Evolutionary conservation across 495 filamentous ascomycete genomes (phyloP), one percentile per base, ranked within the genome.

Genomic region (Aspergillus bertholletiae): DNA sequence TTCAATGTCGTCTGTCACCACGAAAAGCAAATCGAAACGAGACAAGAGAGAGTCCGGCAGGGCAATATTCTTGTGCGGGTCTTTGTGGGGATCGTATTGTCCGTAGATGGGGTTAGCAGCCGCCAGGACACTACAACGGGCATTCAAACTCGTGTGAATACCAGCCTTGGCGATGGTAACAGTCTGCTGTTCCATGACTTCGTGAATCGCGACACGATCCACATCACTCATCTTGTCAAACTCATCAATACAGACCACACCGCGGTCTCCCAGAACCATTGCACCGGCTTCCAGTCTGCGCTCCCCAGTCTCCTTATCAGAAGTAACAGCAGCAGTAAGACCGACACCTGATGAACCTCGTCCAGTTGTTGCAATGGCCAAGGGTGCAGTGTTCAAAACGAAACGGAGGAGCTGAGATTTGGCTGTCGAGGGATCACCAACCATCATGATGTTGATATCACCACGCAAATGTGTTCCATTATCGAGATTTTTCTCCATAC

Each of bases 181-280:
- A 0, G 94, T 99, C 68, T 99, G 94, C 75, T 99, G 94, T 72
- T 99, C 94, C 94, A 99, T 99, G 52, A 99, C 94, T 90, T 99
- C 94, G 81, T 99, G 94, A 62, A 99, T 99, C 44, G 94, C 94
- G 20, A 99, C 94, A 59, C 94, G 86, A 69, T 99, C 94, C 34
- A 97, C 87, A 70, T 97, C 94, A 58, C 89, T 95, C 94, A 99
- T 99, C 74, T 99, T 99, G 74, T 99, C 94, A 66, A 99, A 99
- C 69, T 99, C 94, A 70, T 99, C 94, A 61, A 99, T 99, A 74
- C 94, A 99, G 37, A 99, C 94, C 34, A 99, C 93, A 52, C 94
- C 94, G 43, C 94, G 86, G 64, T 99, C 94, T 65, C 85, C 94
- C 54, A 99, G 88, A 52, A 99, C 94, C 94, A 99, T 99, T 56